Percentiles rank a stretch among this genome's conserved stretches.
These are phyloP conservation scores for Dipodascus albidus DNA, from an alignment of 805 yeast species.

Conservation along the genomic window DNA sequence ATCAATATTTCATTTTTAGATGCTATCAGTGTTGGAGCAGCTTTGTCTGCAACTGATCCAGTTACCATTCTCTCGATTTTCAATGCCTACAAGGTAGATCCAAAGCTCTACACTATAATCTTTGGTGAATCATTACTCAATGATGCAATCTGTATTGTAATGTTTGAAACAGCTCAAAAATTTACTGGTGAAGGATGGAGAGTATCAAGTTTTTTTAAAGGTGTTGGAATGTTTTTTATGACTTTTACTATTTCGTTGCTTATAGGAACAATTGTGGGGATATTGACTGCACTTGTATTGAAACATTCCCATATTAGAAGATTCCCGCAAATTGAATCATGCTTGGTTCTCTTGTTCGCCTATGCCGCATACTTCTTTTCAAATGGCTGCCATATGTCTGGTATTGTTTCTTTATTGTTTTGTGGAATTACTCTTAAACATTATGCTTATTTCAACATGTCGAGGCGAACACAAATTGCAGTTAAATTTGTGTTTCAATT, in stretches of 20 bases:
- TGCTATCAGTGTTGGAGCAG: constrained; percentile 95
- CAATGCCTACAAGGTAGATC: constrained; percentile 96
- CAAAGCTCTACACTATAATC: constrained; percentile 90
- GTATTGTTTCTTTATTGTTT: constrained; percentile 86
- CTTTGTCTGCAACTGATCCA: constrained; percentile 96
- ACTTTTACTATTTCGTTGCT: constrained; percentile 84
- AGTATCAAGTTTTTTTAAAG: constrained; percentile 53
- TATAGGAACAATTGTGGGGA: constrained; percentile 82
- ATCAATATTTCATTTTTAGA: constrained; percentile 88
- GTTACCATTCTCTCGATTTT: constrained; percentile 93
- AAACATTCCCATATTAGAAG: constrained; percentile 90
- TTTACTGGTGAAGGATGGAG: constrained; percentile 79
- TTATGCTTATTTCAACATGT: constrained; percentile 95
- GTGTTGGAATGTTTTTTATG: constrained; percentile 85
- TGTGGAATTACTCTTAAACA: constrained; percentile 96
- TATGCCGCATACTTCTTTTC: constrained; percentile 96
- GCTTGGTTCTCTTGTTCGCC: constrained; percentile 79
- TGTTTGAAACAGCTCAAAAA: constrained; percentile 97
- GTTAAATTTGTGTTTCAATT: constrained; percentile 90
- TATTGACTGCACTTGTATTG: constrained; percentile 75
- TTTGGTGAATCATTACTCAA: constrained; percentile 93
- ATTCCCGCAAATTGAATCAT: constrained; percentile 95
- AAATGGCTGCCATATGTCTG: constrained; percentile 99
- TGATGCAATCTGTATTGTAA: constrained; percentile 96
- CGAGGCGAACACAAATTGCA: constrained; percentile 92